Percentiles rank a stretch among this genome's conserved stretches.
Conservation (phyloP, 2,329 filamentous ascomycete genomes). For the Xylaria polymorpha region DNA sequence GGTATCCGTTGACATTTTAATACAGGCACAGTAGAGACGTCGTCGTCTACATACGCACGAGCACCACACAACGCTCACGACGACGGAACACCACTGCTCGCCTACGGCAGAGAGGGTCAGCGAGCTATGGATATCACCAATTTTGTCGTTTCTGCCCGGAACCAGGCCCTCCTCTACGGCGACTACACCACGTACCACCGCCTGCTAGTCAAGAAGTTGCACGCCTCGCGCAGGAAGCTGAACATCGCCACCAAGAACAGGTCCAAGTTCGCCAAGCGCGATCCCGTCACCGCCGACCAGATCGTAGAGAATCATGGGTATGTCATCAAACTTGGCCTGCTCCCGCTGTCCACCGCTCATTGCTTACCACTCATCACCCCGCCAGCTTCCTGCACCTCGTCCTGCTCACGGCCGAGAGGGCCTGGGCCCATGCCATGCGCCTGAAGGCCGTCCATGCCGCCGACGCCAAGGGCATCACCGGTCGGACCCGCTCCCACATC, state of each 20-base stretch:
- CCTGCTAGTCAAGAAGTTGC: conserved; percentile 82
- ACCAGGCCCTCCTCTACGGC: conserved; percentile 86
- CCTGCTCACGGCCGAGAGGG: conserved; percentile 86
- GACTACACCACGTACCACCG: conserved; percentile 88
- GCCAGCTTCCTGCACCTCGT: conserved; percentile 80
- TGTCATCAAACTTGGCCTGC: conserved; percentile 43
- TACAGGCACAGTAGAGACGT: neutral
- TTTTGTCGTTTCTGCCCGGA: conserved; percentile 81
- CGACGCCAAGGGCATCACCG: conserved; percentile 81
- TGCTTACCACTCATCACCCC: conserved; percentile 22
- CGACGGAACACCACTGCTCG: neutral
- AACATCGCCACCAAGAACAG: conserved; percentile 85
- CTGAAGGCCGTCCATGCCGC: conserved; percentile 86
- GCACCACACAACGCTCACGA: neutral
- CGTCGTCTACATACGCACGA: neutral
- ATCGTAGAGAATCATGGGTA: conserved; percentile 82
- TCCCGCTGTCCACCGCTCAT: conserved; percentile 8
- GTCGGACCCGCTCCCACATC: conserved; percentile 86
- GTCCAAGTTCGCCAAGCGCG: conserved; percentile 82
- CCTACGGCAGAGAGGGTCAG: neutral
- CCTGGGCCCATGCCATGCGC: conserved; percentile 95
- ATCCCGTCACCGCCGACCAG: conserved; percentile 77
- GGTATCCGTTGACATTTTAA: neutral
- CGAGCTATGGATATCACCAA: conserved; percentile 86
- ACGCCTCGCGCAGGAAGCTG: conserved; percentile 85